A percentile compares a stretch with the other conserved stretches of the same genome.
Evolutionary conservation across 2,329 filamentous ascomycete genomes (phyloP).

Genomic region (Ophiostoma sp.): DNA sequence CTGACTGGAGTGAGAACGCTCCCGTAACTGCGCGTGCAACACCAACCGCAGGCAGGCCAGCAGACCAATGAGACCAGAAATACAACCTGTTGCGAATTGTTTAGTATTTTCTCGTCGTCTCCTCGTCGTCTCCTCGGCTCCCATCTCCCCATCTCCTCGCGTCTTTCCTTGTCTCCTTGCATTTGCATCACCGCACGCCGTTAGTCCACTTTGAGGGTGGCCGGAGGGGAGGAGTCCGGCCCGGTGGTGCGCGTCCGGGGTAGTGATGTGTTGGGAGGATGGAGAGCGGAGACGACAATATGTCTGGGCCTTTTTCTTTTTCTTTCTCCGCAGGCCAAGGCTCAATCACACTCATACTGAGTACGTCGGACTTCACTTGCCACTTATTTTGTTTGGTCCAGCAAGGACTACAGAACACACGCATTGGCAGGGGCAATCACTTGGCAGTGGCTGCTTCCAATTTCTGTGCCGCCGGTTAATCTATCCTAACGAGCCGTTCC

Average conservation of each 20-base stretch:
- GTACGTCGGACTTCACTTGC: too few species aligned
- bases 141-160: background rate
- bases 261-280: background rate
- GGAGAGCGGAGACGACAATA: background rate
- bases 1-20: background rate
- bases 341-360: too few species aligned
- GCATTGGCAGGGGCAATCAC: background rate
- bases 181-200: background rate
- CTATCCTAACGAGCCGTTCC: background rate
- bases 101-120: too few species aligned
- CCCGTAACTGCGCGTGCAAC: background rate
- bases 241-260: conserved; percentile 6
- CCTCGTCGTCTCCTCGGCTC: too few species aligned
- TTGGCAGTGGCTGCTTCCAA: background rate
- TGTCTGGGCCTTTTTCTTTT: background rate
- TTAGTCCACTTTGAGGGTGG: background rate
- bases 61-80: too few species aligned
- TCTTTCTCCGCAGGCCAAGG: too few species aligned
- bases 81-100: too few species aligned
- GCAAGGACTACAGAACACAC: too few species aligned
- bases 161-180: background rate
- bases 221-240: background rate
- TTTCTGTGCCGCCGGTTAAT: background rate
- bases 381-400: too few species aligned
- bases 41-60: background rate